Evolutionary conservation across 2,329 filamentous ascomycete genomes (phyloP).

Genomic region (Madurella mycetomatis): DNA sequence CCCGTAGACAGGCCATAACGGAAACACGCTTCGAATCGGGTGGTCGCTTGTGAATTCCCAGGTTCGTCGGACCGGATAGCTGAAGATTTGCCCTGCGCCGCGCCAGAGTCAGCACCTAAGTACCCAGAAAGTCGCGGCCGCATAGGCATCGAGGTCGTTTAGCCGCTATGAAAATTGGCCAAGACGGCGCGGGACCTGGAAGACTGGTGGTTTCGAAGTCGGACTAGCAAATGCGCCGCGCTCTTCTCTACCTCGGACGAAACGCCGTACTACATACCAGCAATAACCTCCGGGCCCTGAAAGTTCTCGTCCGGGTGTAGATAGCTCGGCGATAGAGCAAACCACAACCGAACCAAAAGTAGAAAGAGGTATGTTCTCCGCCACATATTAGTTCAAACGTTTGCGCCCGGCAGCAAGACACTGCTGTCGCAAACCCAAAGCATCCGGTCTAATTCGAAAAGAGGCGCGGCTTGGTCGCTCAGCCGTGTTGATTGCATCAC

Average conservation of each 20-base stretch:
- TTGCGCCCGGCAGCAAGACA: slow-evolving; percentile 18
- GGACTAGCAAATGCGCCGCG: neutral
- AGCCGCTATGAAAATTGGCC: neutral
- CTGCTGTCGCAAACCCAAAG: slow-evolving; percentile 21
- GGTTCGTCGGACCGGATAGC: slow-evolving; percentile 81
- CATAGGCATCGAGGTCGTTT: neutral
- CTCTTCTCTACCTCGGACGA: neutral
- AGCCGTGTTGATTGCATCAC: slow-evolving; percentile 20
- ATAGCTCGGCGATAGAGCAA: slow-evolving; percentile 91
- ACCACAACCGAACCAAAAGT: slow-evolving; percentile 83
- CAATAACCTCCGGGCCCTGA: slow-evolving; percentile 94
- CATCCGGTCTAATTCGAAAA: slow-evolving; percentile 21
- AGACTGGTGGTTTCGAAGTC: neutral
- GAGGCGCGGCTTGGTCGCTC: slow-evolving; percentile 12
- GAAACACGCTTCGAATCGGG: slow-evolving; percentile 93
- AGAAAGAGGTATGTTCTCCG: slow-evolving; percentile 82
- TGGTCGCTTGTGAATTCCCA: slow-evolving; percentile 92
- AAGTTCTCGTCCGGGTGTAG: slow-evolving; percentile 99
- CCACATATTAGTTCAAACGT: slow-evolving; percentile 63
- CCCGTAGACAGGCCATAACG: slow-evolving; percentile 92
- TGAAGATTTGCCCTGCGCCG: slow-evolving; percentile 76
- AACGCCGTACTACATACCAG: slow-evolving; percentile 55
- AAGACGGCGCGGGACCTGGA: neutral
- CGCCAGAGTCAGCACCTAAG: slow-evolving; percentile 14
- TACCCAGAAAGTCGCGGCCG: neutral